Conservation (phyloP, 352 stramenopile species). For the Blastocystis hominis region DNA sequence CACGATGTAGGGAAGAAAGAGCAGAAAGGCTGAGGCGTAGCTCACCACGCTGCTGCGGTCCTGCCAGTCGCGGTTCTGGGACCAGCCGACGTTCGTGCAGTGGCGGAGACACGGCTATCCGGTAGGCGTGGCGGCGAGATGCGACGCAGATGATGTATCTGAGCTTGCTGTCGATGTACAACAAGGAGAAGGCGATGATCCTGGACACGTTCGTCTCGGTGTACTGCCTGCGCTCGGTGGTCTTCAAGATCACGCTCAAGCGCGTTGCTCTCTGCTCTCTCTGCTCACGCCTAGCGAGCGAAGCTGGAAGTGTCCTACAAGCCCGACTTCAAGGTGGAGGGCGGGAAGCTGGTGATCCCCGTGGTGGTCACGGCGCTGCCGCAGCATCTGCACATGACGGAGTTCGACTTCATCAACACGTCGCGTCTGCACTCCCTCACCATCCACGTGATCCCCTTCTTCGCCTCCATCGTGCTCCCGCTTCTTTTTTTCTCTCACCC, state of each 20-base stretch:
- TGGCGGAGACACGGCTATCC: constrained; percentile 38
- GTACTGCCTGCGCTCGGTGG: not conserved
- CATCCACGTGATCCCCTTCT: constrained; percentile 18
- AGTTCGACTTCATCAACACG: constrained; percentile 6
- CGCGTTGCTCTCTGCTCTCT: not conserved
- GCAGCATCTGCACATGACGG: constrained; percentile 20
- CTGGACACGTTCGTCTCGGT: constrained; percentile 22
- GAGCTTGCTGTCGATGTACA: constrained; percentile 23
- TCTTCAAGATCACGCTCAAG: not conserved
- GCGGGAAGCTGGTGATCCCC: not conserved
- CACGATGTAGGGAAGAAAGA: not conserved
- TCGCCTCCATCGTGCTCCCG: not conserved
- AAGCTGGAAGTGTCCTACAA: not conserved
- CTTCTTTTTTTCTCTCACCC: not conserved
- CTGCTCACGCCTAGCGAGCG: not conserved
- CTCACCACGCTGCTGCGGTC: not conserved
- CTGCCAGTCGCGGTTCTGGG: not conserved
- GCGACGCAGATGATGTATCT: constrained; percentile 1
- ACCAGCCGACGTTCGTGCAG: constrained; percentile 8
- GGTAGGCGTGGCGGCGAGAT: not conserved
- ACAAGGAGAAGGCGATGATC: constrained; percentile 49
- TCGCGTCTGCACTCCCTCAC: not conserved
- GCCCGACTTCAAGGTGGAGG: not conserved
- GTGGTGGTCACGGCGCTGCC: not conserved
- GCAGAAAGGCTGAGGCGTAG: not conserved